Percentiles rank a stretch among this genome's conserved stretches.
These are phyloP conservation scores for Aspergillus versicolor DNA, from an alignment of 2,329 filamentous ascomycete species.

Conservation along the genomic window DNA sequence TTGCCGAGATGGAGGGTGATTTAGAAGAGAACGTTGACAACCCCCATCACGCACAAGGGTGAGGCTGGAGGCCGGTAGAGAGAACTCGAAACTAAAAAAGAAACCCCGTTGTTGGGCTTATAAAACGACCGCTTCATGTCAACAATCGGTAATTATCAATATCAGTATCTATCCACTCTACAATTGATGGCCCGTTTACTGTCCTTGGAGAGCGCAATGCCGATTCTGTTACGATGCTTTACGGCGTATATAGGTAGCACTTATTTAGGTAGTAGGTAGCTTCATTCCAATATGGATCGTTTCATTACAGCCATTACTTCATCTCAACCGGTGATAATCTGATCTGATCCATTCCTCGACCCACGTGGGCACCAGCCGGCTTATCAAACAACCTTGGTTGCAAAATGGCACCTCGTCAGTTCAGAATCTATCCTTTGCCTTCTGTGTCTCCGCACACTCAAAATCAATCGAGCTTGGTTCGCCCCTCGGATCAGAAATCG, in stretches of 20 bases:
- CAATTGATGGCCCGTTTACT: background rate
- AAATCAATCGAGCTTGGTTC: constrained; percentile 29
- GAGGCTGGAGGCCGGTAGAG: background rate
- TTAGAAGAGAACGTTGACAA: constrained; percentile 22
- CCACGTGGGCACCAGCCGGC: no score
- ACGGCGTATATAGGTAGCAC: constrained; percentile 3
- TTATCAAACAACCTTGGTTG: no score
- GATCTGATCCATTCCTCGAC: background rate
- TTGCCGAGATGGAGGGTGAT: constrained; percentile 81
- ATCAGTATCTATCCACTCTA: background rate
- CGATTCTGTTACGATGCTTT: constrained; percentile 1
- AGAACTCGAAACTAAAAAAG: no score
- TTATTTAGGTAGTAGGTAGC: background rate
- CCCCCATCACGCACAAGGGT: background rate
- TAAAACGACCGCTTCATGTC: background rate
- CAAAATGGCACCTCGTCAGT: background rate
- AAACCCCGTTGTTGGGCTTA: background rate
- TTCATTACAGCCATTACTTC: constrained; percentile 1
- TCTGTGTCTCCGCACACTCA: constrained; percentile 26
- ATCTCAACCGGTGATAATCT: background rate
- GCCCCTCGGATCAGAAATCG: constrained; percentile 26
- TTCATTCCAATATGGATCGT: background rate
- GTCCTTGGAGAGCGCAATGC: constrained; percentile 1
- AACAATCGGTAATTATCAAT: background rate
- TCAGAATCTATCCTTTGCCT: constrained; percentile 12